These are phyloP conservation scores for Colletotrichum plurivorum DNA, from an alignment of 2,329 filamentous ascomycete species.

Conservation along the genomic window DNA sequence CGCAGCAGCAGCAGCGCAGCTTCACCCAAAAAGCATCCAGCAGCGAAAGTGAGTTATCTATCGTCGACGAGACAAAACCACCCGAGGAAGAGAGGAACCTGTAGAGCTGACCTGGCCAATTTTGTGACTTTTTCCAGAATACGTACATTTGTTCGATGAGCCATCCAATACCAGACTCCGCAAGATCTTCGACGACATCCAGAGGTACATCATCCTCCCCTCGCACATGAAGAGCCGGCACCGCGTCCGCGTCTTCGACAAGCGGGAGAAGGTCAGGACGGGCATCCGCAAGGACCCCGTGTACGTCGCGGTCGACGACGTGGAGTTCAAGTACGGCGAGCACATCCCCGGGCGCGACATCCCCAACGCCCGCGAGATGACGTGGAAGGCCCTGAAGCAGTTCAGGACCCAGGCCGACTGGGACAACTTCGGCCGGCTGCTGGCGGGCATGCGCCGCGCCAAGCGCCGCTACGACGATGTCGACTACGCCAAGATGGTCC, in stretches of 20 bases:
- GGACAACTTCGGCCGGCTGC: slow-evolving; percentile 64
- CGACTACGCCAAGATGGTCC: slow-evolving; percentile 57
- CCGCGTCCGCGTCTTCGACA: slow-evolving; percentile 66
- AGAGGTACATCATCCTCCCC: slow-evolving; percentile 73
- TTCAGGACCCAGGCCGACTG: slow-evolving; percentile 67
- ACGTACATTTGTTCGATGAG: slow-evolving; percentile 61
- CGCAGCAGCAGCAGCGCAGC: slow-evolving; percentile 34
- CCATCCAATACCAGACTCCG: slow-evolving; percentile 70
- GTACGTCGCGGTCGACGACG: slow-evolving; percentile 70
- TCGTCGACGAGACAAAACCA: too few species aligned
- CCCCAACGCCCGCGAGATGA: slow-evolving; percentile 57
- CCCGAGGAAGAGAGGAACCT: too few species aligned
- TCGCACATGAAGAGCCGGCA: slow-evolving; percentile 68
- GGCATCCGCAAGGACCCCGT: slow-evolving; percentile 69
- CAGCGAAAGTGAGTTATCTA: slow-evolving; percentile 29
- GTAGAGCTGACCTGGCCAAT: too few species aligned
- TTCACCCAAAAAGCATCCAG: slow-evolving; percentile 36
- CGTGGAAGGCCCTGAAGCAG: slow-evolving; percentile 55
- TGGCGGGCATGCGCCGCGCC: slow-evolving; percentile 64
- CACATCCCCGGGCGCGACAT: slow-evolving; percentile 59
- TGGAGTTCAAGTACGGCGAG: slow-evolving; percentile 64
- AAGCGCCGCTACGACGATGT: slow-evolving; percentile 52
- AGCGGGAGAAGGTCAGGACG: slow-evolving; percentile 56
- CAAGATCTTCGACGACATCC: slow-evolving; percentile 64
- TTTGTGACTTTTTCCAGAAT: slow-evolving; percentile 16